Conservation (phyloP, 2,329 filamentous ascomycete genomes). For the Phoma herbarum region DNA sequence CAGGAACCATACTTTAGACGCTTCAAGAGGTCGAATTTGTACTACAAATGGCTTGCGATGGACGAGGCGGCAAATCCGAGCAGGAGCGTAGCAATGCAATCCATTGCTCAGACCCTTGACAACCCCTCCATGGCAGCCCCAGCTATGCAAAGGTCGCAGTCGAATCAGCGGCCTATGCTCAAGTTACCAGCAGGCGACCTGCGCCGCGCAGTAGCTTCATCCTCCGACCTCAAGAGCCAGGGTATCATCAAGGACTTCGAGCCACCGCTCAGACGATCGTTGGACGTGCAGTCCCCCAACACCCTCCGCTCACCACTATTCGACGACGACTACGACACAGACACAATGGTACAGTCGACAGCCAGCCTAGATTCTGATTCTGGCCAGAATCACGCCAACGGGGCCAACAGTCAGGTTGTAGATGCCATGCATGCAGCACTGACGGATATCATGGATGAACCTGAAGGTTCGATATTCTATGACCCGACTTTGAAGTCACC, state of each 20-base stretch:
- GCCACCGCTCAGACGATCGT: conserved; percentile 67
- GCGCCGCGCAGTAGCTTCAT: conserved; percentile 67
- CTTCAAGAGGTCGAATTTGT: conserved; percentile 93
- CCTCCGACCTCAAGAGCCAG: conserved; percentile 64
- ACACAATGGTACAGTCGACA: conserved; percentile 78
- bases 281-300: conserved; percentile 69
- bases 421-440: conserved; percentile 92
- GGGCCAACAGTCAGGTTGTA: conserved; percentile 80
- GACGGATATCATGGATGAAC: conserved; percentile 87
- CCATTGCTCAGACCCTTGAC: conserved; percentile 41
- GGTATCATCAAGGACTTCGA: conserved; percentile 57
- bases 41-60: conserved; percentile 93
- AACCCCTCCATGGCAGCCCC: conserved; percentile 40
- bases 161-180: conserved; percentile 50
- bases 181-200: conserved; percentile 55
- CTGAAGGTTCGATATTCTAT: conserved; percentile 73
- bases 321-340: conserved; percentile 80
- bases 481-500: conserved; percentile 61
- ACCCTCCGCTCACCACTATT: conserved; percentile 68
- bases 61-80: conserved; percentile 68
- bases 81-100: conserved; percentile 37
- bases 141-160: conserved; percentile 57
- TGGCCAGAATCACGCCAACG: conserved; percentile 52
- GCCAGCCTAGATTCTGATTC: conserved; percentile 79
- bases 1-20: conserved; percentile 79